Evolutionary conservation across 2,329 filamentous ascomycete genomes (phyloP), one percentile per base, ranked within the genome.

Genomic region (Didymella pomorum): DNA sequence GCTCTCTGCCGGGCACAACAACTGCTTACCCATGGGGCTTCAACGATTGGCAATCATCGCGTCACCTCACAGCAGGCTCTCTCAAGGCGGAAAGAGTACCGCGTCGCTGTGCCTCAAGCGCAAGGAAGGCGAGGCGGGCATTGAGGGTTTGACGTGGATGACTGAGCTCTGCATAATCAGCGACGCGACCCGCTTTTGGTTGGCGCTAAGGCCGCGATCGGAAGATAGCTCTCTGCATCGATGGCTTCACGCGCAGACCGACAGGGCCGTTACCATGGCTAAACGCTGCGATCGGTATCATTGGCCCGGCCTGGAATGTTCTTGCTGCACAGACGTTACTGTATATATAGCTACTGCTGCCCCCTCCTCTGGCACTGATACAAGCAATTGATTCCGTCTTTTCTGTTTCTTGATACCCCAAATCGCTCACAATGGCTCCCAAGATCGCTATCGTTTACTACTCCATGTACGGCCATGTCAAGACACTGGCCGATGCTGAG

Each of bases 381-480:
- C 39, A 29, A 50, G 50, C 45, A 45, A 45, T 42, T 41, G 29
- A 53, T 37, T 37, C 25, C 21, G 45, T 51, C 52, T 25, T 48
- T 58, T 50, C 33, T 51, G 41, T 52, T 49, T 18, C 41, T 39
- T 54, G 51, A 66, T 66, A 68, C 61, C 61, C 50, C 43, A 42
- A 53, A 56, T 35, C 45, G 41, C 43, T 42, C 60, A 64, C 65
- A 70, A 96, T 96, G 92, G 91, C 91, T 81, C 91, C 91, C 79
- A 96, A 92, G 84, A 86, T 97, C 76, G 93, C 93, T 71, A 95
- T 97, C 80, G 87, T 31, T 78, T 96, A 87, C 79, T 76, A 76
- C 68, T 76, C 74, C 31, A 75, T 75, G 71, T 76, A 75, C 56
- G 74, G 73, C 62, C 69, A 71, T 68, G 69, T 71, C 65, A 71